Evolutionary conservation across 495 filamentous ascomycete species (phyloP).

Genomic region (Tuber calosporum): DNA sequence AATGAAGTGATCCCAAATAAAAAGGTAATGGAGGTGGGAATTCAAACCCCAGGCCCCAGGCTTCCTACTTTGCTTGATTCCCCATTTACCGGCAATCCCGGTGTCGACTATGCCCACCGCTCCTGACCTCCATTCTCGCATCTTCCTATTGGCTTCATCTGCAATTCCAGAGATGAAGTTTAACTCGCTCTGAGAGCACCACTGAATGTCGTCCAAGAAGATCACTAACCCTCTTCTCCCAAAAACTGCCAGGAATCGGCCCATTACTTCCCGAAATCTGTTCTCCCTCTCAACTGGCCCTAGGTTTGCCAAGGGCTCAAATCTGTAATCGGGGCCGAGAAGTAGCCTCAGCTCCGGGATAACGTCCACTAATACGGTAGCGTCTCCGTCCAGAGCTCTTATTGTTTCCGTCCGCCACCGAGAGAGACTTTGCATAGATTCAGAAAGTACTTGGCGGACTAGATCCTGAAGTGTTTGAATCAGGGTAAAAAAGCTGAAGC

Average conservation of each 20-base stretch:
- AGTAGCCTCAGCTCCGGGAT: constrained; percentile 40
- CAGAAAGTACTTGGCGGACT: constrained; percentile 41
- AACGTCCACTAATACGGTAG: constrained; percentile 38
- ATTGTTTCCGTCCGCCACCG: constrained; percentile 41
- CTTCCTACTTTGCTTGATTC: constrained; percentile 21
- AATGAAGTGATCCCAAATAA: constrained; percentile 10
- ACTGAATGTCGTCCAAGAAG: constrained; percentile 41
- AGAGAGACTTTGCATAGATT: constrained; percentile 34
- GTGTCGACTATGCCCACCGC: constrained; percentile 13
- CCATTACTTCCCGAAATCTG: constrained; percentile 39
- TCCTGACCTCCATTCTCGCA: constrained; percentile 37
- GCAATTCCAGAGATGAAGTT: constrained; percentile 40
- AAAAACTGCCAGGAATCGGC: constrained; percentile 38
- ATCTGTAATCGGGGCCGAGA: constrained; percentile 35
- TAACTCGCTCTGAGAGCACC: constrained; percentile 39
- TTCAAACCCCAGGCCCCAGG: constrained; percentile 34
- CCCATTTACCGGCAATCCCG: constrained; percentile 23
- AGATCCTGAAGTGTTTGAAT: constrained; percentile 41
- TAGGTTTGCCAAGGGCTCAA: constrained; percentile 38
- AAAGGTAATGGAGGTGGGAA: background rate
- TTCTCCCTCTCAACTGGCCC: constrained; percentile 40
- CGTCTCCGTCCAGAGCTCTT: constrained; percentile 40
- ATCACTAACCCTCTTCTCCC: constrained; percentile 39
- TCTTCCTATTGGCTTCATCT: constrained; percentile 38
- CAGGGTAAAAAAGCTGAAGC: constrained; percentile 40